phyloP scores from a whole-genome alignment of 805 yeast species.

The Debaryomyces castellii region DNA sequence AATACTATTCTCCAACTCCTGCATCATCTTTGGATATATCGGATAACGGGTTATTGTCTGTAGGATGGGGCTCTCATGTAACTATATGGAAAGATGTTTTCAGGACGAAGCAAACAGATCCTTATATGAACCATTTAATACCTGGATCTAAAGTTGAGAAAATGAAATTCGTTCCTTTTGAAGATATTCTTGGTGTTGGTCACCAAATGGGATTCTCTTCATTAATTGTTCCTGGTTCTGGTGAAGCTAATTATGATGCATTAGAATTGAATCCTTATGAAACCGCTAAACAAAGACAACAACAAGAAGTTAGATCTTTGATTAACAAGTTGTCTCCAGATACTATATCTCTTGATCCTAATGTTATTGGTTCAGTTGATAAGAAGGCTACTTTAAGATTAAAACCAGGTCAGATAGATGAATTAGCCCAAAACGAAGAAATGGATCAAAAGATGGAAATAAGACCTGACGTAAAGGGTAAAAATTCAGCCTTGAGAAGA shows the following conservation, averaged over 20 bases:
- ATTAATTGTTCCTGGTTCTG: constrained; percentile 92
- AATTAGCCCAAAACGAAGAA: constrained; percentile 33
- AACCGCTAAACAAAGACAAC: constrained; percentile 89
- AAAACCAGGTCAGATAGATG: constrained; percentile 57
- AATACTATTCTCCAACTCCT: constrained; percentile 78
- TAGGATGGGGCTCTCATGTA: constrained; percentile 96
- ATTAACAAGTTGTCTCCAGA: constrained; percentile 90
- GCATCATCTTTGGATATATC: constrained; percentile 78
- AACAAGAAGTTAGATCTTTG: constrained; percentile 81
- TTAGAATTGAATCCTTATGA: constrained; percentile 91
- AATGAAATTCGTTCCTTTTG: constrained; percentile 84
- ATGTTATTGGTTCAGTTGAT: constrained; percentile 80
- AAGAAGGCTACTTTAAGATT: constrained; percentile 65
- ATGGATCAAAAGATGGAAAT: constrained; percentile 54
- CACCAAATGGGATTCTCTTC: constrained; percentile 78
- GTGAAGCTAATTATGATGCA: constrained; percentile 97
- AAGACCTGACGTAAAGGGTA: constrained; percentile 70
- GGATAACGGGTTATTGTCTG: constrained; percentile 81
- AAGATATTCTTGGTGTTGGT: constrained; percentile 92
- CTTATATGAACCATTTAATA: constrained; percentile 88
- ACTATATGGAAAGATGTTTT: constrained; percentile 90
- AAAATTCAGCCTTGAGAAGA: constrained; percentile 80
- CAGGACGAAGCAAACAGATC: constrained; percentile 68
- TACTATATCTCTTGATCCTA: constrained; percentile 88
- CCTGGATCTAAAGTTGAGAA: constrained; percentile 74